Conservation (phyloP, 805 yeast genomes). For the Wickerhamiella vanderwaltii region DNA sequence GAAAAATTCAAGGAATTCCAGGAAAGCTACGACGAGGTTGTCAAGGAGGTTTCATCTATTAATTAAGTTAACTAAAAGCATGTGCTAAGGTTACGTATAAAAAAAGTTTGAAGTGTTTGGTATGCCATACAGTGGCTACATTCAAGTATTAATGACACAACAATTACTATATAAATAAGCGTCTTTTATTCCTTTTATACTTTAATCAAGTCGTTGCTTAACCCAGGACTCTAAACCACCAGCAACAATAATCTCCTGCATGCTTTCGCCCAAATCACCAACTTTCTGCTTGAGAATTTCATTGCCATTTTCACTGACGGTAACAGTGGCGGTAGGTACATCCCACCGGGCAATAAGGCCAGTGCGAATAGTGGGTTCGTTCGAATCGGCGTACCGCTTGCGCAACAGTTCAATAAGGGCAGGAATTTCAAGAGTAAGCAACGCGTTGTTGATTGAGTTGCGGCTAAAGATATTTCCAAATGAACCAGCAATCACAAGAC, state of each 20-base stretch:
- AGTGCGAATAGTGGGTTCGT: conserved; percentile 83
- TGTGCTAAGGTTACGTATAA: no score
- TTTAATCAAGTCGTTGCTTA: conserved; percentile 4
- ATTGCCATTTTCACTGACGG: conserved; percentile 41
- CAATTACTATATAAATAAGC: no score
- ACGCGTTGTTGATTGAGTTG: conserved; percentile 92
- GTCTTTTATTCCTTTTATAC: no score
- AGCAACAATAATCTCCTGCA: conserved; percentile 91
- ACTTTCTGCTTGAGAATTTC: conserved; percentile 72
- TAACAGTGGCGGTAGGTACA: conserved; percentile 70
- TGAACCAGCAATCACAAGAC: conserved; percentile 89
- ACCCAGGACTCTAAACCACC: conserved; percentile 99
- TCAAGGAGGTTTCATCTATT: conserved; percentile 57
- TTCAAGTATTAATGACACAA: no score
- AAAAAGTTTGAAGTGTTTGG: no score
- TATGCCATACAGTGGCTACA: no score
- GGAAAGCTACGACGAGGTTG: conserved; percentile 84
- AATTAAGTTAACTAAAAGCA: no score
- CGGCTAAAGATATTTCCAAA: conserved; percentile 94
- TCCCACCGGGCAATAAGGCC: conserved; percentile 92
- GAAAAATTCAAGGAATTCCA: conserved; percentile 76
- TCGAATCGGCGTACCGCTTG: conserved; percentile 41
- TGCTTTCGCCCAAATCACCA: conserved; percentile 87
- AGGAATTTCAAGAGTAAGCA: conserved; percentile 88
- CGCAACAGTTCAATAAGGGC: conserved; percentile 67